Base-by-base conservation (phyloP, 73 alveolate species). In the Tetrahymena elliotti region DNA sequence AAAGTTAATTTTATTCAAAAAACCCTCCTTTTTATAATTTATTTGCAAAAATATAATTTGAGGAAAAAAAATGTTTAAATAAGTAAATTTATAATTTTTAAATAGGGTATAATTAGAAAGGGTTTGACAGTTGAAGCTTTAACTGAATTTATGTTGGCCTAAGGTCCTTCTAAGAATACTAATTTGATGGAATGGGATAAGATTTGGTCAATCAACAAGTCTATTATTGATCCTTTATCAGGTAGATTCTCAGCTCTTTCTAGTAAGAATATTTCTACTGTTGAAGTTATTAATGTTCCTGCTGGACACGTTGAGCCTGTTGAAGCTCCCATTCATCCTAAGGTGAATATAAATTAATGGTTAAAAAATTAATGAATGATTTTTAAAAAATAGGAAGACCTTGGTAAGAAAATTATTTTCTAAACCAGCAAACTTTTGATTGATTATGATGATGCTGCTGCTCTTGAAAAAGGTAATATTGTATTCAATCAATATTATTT, bases 41-140 rank as follows among this genome's bases (percentile, higher is more conserved):
- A n/a, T n/a, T n/a, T n/a, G n/a, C n/a, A n/a, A n/a, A n/a, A n/a
- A n/a, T n/a, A n/a, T n/a, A n/a, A n/a, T n/a, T n/a, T n/a, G n/a
- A n/a, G n/a, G n/a, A n/a, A n/a, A n/a, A n/a, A n/a, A n/a, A n/a
- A n/a, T n/a, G n/a, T n/a, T n/a, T n/a, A 27, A 20, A n/a, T n/a
- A 53, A n/a, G 15, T 7, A n/a, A 7, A 53, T 53, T 2, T 15
- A 53, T 53, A 52, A 24, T 84, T 6, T 52, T 31, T 94, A 36
- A 33, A 83, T 18, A 83, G 96, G 99, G 99, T 16, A 98, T 99
- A 36, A 92, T 99, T 97, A 98, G 99, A 96, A 98, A 99, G 93
- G 99, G 99, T n/a, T 93, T 99, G 92, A 98, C 99, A 33, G 98
- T 98, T 93, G 99, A 98, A 33, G 98, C 99, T n/a, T 93, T 99